phyloP scores from a whole-genome alignment of 768 basidiomycete species.

The Exidia glandulosa region DNA sequence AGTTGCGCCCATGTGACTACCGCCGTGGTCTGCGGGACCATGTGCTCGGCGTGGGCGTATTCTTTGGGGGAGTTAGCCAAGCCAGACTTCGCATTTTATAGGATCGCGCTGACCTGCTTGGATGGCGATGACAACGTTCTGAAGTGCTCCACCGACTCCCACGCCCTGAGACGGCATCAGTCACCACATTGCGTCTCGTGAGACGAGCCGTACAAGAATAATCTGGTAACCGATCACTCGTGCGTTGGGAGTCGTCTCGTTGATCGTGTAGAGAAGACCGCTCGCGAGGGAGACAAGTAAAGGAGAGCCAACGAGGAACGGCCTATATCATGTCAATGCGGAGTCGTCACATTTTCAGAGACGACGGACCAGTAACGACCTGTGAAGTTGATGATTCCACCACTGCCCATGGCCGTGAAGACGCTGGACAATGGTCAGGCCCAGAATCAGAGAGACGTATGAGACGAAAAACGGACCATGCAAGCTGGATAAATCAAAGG shows the following conservation, averaged over 20 bases:
- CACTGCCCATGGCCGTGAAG: constrained; percentile 12
- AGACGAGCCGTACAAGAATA: constrained; percentile 9
- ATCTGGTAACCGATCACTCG: constrained; percentile 26
- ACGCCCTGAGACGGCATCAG: constrained; percentile 8
- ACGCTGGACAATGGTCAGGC: too few relatives aligned
- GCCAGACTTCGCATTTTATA: too few relatives aligned
- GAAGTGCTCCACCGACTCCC: constrained; percentile 19
- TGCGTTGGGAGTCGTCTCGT: constrained; percentile 11
- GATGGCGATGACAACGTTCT: constrained; percentile 26
- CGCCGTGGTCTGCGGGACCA: constrained; percentile 24
- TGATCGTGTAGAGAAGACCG: constrained; percentile 26
- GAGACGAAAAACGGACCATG: too few relatives aligned
- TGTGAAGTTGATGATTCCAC: constrained; percentile 16
- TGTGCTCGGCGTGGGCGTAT: constrained; percentile 16
- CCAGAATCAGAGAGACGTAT: too few relatives aligned
- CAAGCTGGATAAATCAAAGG: constrained; percentile 7
- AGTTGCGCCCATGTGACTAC: constrained; percentile 21
- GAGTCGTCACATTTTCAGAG: neutral
- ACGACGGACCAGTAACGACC: constrained; percentile 20
- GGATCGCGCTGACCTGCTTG: too few relatives aligned
- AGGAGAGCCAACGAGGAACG: constrained; percentile 24
- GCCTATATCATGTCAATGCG: neutral
- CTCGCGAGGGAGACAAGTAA: constrained; percentile 20
- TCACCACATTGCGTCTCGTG: too few relatives aligned
- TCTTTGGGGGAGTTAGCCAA: too few relatives aligned